phyloP scores from a whole-genome alignment of 202 grass and related monocot species.

The Schoenoplectus triqueter region DNA sequence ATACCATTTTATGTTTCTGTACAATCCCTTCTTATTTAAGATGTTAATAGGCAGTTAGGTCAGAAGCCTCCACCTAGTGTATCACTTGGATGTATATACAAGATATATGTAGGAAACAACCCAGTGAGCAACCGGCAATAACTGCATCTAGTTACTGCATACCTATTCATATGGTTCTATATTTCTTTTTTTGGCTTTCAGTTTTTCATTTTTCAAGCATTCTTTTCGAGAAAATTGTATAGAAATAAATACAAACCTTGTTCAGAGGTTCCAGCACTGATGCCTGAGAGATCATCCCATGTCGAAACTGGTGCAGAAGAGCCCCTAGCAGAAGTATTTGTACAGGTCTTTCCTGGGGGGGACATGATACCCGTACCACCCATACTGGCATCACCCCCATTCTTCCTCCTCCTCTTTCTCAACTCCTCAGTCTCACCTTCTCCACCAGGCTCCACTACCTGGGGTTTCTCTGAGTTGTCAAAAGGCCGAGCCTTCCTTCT shows the following conservation, averaged over 20 bases:
- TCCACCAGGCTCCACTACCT: conserved; percentile 4
- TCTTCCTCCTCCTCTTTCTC: conserved; percentile 66
- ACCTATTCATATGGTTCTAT: not conserved
- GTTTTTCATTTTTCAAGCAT: not conserved
- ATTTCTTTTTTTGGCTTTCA: not conserved
- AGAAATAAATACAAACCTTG: conserved; percentile 29
- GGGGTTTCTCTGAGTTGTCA: conserved; percentile 45
- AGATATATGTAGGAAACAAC: not conserved
- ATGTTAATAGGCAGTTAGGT: not conserved
- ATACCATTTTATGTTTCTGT: conserved; percentile 24
- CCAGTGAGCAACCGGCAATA: not conserved
- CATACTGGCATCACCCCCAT: conserved; percentile 33
- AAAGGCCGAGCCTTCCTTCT: conserved; percentile 71
- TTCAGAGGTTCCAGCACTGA: conserved; percentile 1
- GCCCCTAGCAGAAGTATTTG: conserved; percentile 5
- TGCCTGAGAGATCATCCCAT: conserved; percentile 29
- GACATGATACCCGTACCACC: conserved; percentile 13
- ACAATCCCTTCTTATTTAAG: conserved; percentile 6
- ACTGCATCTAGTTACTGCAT: not conserved
- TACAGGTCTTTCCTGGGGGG: conserved; percentile 10
- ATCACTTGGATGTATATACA: not conserved
- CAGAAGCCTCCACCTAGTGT: not conserved
- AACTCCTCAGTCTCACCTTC: conserved; percentile 56
- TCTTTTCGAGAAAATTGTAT: not conserved
- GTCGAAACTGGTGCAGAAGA: conserved; percentile 27